phyloP scores from a whole-genome alignment of 2,329 filamentous ascomycete genomes.

The Acarospora socialis region DNA sequence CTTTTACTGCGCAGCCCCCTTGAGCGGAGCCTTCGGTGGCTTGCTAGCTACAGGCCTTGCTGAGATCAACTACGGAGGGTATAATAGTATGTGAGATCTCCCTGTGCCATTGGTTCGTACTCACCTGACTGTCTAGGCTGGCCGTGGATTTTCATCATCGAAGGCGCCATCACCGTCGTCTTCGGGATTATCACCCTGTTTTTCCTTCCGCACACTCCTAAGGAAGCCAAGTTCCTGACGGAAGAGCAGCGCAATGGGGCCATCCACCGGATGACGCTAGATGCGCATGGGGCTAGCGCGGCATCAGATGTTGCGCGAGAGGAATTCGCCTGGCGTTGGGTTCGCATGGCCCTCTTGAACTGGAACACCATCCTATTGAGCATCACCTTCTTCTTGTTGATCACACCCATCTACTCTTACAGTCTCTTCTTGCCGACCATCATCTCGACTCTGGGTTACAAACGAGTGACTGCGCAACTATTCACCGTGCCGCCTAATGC shows the following conservation, averaged over 20 bases:
- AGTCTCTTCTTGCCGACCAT: constrained; percentile 34
- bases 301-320: constrained; percentile 23
- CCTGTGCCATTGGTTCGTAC: neutral
- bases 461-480: constrained; percentile 24
- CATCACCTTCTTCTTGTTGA: constrained; percentile 16
- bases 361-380: constrained; percentile 17
- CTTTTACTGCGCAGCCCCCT: constrained; percentile 52
- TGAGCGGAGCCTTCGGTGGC: constrained; percentile 51
- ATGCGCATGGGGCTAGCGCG: constrained; percentile 13
- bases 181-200: constrained; percentile 15
- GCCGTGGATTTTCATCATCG: constrained; percentile 50
- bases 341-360: constrained; percentile 18
- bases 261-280: constrained; percentile 18
- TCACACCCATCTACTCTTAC: constrained; percentile 26
- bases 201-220: constrained; percentile 17
- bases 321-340: constrained; percentile 29
- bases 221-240: constrained; percentile 19
- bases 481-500: constrained; percentile 26
- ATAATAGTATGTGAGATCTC: constrained; percentile 6
- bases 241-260: constrained; percentile 19
- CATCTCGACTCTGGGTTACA: constrained; percentile 29
- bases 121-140: constrained; percentile 36
- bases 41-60: constrained; percentile 47
- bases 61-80: constrained; percentile 40
- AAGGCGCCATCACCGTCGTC: constrained; percentile 27